Base-by-base conservation (phyloP, 2,329 filamentous ascomycete genomes). In the Talaromyces rugulosus region DNA sequence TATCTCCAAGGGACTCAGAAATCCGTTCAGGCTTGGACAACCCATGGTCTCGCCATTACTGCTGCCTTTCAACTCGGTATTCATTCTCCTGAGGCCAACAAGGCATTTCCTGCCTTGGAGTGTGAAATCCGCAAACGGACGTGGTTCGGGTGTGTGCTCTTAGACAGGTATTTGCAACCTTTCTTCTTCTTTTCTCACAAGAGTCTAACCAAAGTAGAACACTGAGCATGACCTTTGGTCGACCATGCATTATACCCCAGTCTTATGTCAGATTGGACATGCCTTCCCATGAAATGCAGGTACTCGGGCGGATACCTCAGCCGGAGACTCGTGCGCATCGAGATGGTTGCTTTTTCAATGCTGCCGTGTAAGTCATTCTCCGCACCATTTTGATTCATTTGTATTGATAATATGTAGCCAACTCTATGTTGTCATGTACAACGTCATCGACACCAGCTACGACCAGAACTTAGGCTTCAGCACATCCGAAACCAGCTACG, bases 1-100 rank as follows among this genome's bases (percentile, higher is more conserved):
- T 85, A 85, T 61, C 73, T 85, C 0, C 82, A 85, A 65, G 82
- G 83, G 1, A 84, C 82, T 0, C 80, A 83, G 42, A 79, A 78
- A 23, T 83, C 82, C 0, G 74, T 83, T 2, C 78, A 84, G 59
- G 80, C 83, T 1, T 86, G 83, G 82, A 81, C 76, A 0, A 75
- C 81, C 0, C 83, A 85, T 63, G 83, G 83, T 0, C 72, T 85
- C 0, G 78, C 82, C 0, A 77, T 85, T 2, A 81, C 78, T 62
- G 78, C 80, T 0, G 82, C 83, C 0, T 71, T 82, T 30, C 79
- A 83, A 33, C 70, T 86, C 1, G 83, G 83, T 0, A 68, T 85
- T 0, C 83, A 85, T 62, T 83, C 79, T 0, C 69, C 69, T 3
- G 68, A 78, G 23, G 73, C 76, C 0, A 71, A 73, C 0, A 68